phyloP scores from a whole-genome alignment of 2,329 filamentous ascomycete genomes.

The Monilinia fructigena region DNA sequence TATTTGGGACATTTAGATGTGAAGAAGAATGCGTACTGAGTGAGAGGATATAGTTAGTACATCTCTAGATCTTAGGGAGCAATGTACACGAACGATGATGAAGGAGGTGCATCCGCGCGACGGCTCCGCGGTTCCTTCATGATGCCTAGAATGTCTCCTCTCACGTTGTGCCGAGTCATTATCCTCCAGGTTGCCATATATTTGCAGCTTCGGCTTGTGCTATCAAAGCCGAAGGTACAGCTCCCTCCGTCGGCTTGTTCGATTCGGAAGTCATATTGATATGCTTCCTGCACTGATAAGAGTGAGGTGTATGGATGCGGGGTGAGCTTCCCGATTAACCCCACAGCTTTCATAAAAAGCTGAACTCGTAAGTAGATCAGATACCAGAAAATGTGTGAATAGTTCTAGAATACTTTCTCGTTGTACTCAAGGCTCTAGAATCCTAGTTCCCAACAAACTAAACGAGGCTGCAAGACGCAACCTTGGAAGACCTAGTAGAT shows the following conservation, averaged over 20 bases:
- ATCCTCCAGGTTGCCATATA: conserved; percentile 34
- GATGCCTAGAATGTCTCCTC: conserved; percentile 17
- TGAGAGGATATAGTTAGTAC: background rate
- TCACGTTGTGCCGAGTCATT: conserved; percentile 21
- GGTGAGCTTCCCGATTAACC: background rate
- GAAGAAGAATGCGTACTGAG: conserved; percentile 1
- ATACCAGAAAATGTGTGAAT: background rate
- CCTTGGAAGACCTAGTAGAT: too few relatives aligned
- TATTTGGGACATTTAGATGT: conserved; percentile 31
- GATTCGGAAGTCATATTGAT: conserved; percentile 21
- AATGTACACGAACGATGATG: conserved; percentile 15
- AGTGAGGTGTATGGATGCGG: conserved; percentile 1
- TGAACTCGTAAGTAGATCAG: background rate
- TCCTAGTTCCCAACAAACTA: background rate
- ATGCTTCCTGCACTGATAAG: conserved; percentile 2
- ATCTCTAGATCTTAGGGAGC: background rate
- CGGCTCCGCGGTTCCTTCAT: background rate
- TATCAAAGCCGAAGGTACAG: conserved; percentile 34
- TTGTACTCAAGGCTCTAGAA: background rate
- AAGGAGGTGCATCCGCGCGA: background rate
- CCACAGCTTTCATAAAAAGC: background rate
- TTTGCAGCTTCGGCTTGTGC: conserved; percentile 40
- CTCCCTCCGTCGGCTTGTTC: conserved; percentile 20
- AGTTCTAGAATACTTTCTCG: conserved; percentile 4
- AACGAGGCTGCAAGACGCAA: background rate